Evolutionary conservation across 2,329 filamentous ascomycete species (phyloP).

Genomic region (Curvularia eragrostidis): DNA sequence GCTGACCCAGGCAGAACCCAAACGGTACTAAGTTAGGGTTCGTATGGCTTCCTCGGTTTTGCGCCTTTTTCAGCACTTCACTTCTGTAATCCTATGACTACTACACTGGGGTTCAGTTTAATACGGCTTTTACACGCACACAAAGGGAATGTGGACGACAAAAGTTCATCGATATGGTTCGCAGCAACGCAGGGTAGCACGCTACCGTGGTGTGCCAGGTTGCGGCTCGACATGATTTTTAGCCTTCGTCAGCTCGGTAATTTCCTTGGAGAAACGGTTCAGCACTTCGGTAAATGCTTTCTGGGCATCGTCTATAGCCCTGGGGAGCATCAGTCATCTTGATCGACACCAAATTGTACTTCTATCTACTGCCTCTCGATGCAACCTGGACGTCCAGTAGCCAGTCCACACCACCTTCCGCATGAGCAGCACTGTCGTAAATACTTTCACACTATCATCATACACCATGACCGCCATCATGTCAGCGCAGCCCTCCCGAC

Average conservation of each 20-base stretch:
- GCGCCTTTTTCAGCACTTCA: conserved; percentile 38
- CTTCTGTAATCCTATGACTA: conserved; percentile 47
- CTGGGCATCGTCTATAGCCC: conserved; percentile 45
- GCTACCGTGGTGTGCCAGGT: conserved; percentile 43
- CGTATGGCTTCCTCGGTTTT: conserved; percentile 34
- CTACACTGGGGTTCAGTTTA: conserved; percentile 47
- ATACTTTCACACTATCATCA: conserved; percentile 40
- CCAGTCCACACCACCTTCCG: conserved; percentile 46
- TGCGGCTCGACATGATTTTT: conserved; percentile 45
- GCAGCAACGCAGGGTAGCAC: conserved; percentile 44
- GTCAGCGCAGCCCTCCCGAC: conserved; percentile 39
- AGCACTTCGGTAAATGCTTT: conserved; percentile 49
- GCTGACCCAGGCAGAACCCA: conserved; percentile 48
- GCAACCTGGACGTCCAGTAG: conserved; percentile 47
- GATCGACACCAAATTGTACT: conserved; percentile 54
- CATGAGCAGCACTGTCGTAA: conserved; percentile 45
- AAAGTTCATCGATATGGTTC: conserved; percentile 50
- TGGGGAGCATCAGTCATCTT: conserved; percentile 47
- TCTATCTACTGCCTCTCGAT: conserved; percentile 50
- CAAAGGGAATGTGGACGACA: conserved; percentile 49
- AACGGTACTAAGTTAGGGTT: conserved; percentile 46
- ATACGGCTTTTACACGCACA: conserved; percentile 44
- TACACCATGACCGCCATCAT: conserved; percentile 39
- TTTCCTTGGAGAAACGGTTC: conserved; percentile 53
- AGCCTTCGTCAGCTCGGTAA: conserved; percentile 49